These are phyloP conservation scores for Trypanosomatidae sp. DNA, from an alignment of 208 protist species.

Conservation along the genomic window DNA sequence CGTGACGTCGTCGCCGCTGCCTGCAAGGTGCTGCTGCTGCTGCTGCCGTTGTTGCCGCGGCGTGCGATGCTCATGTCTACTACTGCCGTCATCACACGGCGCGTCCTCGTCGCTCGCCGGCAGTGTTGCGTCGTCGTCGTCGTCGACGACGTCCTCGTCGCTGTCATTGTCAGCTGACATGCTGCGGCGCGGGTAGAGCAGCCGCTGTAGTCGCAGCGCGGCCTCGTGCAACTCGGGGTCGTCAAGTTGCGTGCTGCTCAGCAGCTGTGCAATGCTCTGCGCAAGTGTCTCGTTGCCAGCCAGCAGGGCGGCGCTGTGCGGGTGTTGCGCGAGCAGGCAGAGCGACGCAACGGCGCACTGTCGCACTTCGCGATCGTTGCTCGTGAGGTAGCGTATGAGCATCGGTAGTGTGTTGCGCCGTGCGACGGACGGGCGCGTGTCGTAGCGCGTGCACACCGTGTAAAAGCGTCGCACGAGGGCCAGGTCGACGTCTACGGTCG, in stretches of 20 bases:
- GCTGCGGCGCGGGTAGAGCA: too few species aligned
- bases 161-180: too few species aligned
- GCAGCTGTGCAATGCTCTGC: constrained; percentile 37
- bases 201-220: too few species aligned
- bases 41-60: too few species aligned
- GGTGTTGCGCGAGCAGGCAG: constrained; percentile 67
- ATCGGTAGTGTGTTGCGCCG: constrained; percentile 74
- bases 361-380: constrained; percentile 67
- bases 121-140: too few species aligned
- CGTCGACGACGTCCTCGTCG: too few species aligned
- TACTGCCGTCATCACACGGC: too few species aligned
- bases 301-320: constrained; percentile 72
- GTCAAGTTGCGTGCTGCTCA: constrained; percentile 61
- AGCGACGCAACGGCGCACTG: constrained; percentile 54
- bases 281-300: constrained; percentile 27
- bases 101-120: too few species aligned
- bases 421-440: constrained; percentile 60
- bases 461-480: constrained; percentile 72
- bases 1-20: too few species aligned
- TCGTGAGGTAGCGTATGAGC: constrained; percentile 63
- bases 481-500: constrained; percentile 58
- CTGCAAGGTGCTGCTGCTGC: too few species aligned
- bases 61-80: too few species aligned
- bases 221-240: constrained; percentile 62
- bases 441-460: constrained; percentile 54